Percentiles rank a stretch among this genome's conserved stretches.
Evolutionary conservation across 306 rosid species (phyloP).

Genomic region (Citrullus mucosospermus): DNA sequence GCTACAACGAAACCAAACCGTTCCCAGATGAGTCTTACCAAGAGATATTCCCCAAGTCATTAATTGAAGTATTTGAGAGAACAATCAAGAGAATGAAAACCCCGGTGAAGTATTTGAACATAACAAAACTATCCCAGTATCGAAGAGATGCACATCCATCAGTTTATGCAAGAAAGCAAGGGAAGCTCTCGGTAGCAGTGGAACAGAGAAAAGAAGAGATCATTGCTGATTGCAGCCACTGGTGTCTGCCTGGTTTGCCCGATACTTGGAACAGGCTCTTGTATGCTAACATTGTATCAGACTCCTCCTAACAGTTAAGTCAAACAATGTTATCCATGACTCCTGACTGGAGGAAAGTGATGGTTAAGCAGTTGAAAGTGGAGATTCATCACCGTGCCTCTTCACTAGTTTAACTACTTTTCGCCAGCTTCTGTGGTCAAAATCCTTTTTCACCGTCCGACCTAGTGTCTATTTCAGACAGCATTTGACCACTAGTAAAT

Average conservation of each 20-base stretch:
- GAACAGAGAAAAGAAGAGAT: neutral
- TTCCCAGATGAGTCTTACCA: constrained; percentile 9
- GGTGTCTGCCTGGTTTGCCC: constrained; percentile 41
- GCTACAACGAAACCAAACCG: constrained; percentile 21
- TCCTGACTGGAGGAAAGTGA: neutral
- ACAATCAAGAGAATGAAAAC: constrained; percentile 16
- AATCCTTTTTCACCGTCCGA: neutral
- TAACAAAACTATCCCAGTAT: constrained; percentile 20
- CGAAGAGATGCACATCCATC: constrained; percentile 27
- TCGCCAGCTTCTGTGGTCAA: neutral
- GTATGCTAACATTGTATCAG: constrained; percentile 10
- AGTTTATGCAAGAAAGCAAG: constrained; percentile 4
- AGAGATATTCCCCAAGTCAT: neutral
- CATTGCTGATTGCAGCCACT: constrained; percentile 28
- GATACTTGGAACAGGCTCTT: constrained; percentile 38
- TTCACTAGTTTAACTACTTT: neutral
- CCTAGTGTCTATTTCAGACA: neutral
- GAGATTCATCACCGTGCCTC: neutral
- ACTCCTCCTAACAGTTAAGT: neutral
- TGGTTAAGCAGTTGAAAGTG: neutral
- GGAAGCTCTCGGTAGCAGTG: constrained; percentile 6
- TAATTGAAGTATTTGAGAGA: constrained; percentile 15
- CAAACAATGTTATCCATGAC: too few relatives aligned
- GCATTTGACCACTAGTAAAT: neutral
- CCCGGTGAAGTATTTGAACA: constrained; percentile 27